Evolutionary conservation across 495 filamentous ascomycete species (phyloP).

Genomic region (Lepraria neglecta): DNA sequence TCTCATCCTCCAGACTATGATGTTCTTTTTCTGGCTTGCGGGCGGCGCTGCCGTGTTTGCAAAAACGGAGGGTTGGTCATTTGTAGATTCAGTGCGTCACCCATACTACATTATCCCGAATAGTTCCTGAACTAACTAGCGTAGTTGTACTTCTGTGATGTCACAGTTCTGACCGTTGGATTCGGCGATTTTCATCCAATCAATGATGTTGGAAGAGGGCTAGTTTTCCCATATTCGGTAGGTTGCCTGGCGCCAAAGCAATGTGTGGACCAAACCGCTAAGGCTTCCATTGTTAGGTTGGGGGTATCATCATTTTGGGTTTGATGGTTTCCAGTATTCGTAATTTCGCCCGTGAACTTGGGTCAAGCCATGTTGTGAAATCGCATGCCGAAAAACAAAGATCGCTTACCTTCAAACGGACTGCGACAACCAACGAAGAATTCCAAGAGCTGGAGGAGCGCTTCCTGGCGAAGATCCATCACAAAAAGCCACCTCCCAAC

Average conservation of each 20-base stretch:
- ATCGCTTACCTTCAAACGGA: slow-evolving; percentile 49
- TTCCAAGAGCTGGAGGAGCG: slow-evolving; percentile 21
- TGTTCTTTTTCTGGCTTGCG: slow-evolving; percentile 56
- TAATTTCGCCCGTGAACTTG: slow-evolving; percentile 57
- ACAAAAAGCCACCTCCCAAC: not conserved
- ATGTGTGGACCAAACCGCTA: not conserved
- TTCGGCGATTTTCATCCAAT: slow-evolving; percentile 53
- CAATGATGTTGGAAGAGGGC: slow-evolving; percentile 48
- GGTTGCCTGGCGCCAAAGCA: not conserved
- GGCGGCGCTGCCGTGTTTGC: slow-evolving; percentile 56
- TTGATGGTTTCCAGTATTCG: slow-evolving; percentile 80
- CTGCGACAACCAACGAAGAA: slow-evolving; percentile 44
- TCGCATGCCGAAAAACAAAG: slow-evolving; percentile 55
- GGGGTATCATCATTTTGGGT: slow-evolving; percentile 82
- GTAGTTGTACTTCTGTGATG: slow-evolving; percentile 55
- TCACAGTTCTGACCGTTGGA: slow-evolving; percentile 60
- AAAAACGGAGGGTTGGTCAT: slow-evolving; percentile 41
- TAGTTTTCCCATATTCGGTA: slow-evolving; percentile 71
- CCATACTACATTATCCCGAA: not conserved
- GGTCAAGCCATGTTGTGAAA: slow-evolving; percentile 60
- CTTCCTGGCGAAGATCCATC: not conserved
- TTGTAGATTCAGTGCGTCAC: slow-evolving; percentile 41
- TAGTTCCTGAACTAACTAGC: slow-evolving; percentile 2
- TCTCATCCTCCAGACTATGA: slow-evolving; percentile 58
- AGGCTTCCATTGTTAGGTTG: slow-evolving; percentile 37